Evolutionary conservation across 306 rosid species (phyloP).

Genomic region (Corylus avellana): DNA sequence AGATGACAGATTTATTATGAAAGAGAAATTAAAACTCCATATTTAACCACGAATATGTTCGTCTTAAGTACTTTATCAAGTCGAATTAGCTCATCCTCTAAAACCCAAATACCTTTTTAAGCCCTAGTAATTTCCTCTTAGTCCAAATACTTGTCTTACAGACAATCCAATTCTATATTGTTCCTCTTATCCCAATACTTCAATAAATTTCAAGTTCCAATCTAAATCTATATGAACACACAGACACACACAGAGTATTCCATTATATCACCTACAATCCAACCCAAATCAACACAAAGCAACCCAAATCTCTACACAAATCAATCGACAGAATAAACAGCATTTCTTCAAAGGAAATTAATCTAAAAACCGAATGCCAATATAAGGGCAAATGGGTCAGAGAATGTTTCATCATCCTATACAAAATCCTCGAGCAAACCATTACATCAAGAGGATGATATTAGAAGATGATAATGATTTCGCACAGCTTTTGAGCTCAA

Average conservation of each 20-base stretch:
- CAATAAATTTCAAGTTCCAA: neutral
- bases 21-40: neutral
- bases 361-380: neutral
- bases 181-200: neutral
- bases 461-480: conserved; percentile 48
- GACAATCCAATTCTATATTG: neutral
- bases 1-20: neutral
- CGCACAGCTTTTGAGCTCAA: conserved; percentile 76
- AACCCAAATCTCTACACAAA: neutral
- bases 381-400: neutral
- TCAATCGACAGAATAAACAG: neutral
- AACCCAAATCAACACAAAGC: neutral
- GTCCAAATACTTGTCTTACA: neutral
- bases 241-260: neutral
- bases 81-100: neutral
- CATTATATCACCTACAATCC: neutral
- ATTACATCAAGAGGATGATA: conserved; percentile 34
- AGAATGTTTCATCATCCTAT: conserved; percentile 47
- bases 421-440: conserved; percentile 36
- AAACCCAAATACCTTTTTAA: neutral
- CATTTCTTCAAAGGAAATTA: neutral
- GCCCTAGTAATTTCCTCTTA: neutral
- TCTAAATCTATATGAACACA: neutral
- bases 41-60: neutral
- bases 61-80: neutral